Evolutionary conservation across 2,329 filamentous ascomycete genomes (phyloP).

Genomic region (Colletotrichum simmondsii): DNA sequence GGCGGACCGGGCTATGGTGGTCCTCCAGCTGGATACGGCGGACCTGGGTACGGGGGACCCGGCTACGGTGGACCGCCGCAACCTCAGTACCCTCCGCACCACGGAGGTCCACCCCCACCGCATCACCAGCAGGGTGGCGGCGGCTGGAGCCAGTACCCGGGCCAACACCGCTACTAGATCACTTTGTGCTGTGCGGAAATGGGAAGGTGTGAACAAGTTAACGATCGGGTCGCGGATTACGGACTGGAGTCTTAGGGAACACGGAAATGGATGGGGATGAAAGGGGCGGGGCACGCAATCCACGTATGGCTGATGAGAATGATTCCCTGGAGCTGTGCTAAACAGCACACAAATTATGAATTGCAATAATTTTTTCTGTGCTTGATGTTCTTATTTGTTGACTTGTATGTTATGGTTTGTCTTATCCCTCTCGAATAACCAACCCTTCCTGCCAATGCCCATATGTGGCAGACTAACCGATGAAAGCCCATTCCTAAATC

Average conservation of each 20-base stretch:
- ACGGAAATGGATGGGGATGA: neutral
- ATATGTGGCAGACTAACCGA: neutral
- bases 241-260: slow-evolving; percentile 1
- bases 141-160: slow-evolving; percentile 51
- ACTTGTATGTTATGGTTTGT: neutral
- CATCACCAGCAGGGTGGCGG: slow-evolving; percentile 37
- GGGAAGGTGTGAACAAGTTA: neutral
- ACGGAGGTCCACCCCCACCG: slow-evolving; percentile 30
- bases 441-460: neutral
- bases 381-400: neutral
- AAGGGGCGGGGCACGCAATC: neutral
- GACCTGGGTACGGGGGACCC: slow-evolving; percentile 38
- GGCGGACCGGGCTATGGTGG: slow-evolving; percentile 43
- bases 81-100: slow-evolving; percentile 30
- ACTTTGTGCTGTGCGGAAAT: neutral
- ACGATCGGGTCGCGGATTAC: neutral
- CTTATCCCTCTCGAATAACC: neutral
- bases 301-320: neutral
- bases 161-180: slow-evolving; percentile 45
- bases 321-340: neutral
- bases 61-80: slow-evolving; percentile 37
- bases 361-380: neutral
- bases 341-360: neutral
- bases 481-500: neutral
- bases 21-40: slow-evolving; percentile 33